A percentile compares a stretch with the other conserved stretches of the same genome.
These are phyloP conservation scores for Suillus occidentalis DNA, from an alignment of 768 basidiomycete genomes.

Conservation along the genomic window DNA sequence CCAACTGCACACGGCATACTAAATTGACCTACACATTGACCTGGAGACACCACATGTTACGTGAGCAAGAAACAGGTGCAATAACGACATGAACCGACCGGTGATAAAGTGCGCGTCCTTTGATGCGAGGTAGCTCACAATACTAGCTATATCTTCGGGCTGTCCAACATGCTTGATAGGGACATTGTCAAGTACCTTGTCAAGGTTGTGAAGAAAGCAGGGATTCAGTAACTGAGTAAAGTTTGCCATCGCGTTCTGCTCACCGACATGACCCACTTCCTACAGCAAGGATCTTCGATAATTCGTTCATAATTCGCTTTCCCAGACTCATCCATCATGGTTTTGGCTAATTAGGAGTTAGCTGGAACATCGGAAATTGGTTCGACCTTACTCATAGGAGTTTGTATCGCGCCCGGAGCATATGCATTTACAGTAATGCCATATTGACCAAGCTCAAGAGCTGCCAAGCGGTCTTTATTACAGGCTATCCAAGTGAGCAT, in stretches of 20 bases:
- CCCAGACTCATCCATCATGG: constrained; percentile 15
- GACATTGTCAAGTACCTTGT: constrained; percentile 11
- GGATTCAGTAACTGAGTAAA: background rate
- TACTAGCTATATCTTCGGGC: constrained; percentile 33
- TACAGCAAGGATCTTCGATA: constrained; percentile 13
- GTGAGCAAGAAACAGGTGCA: background rate
- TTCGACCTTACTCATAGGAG: constrained; percentile 28
- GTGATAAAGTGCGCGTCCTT: constrained; percentile 36
- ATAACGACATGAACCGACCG: constrained; percentile 17
- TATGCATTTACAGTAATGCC: constrained; percentile 43
- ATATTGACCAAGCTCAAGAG: constrained; percentile 33
- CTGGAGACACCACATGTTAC: background rate
- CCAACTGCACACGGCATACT: too few relatives aligned
- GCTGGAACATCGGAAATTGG: too few relatives aligned
- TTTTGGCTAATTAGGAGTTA: constrained; percentile 12
- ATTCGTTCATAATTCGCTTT: background rate
- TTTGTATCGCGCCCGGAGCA: constrained; percentile 36
- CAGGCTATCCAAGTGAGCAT: background rate
- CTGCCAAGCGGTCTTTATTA: constrained; percentile 4
- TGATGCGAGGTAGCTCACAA: constrained; percentile 36
- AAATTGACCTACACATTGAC: too few relatives aligned
- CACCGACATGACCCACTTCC: constrained; percentile 20
- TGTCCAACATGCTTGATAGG: constrained; percentile 22
- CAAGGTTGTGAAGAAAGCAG: constrained; percentile 4
- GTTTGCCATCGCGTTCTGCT: constrained; percentile 15